A percentile compares a stretch with the other conserved stretches of the same genome.
Evolutionary conservation across 1,284 basidiomycete species (phyloP).

Genomic region (Cryptococcus neoformans): DNA sequence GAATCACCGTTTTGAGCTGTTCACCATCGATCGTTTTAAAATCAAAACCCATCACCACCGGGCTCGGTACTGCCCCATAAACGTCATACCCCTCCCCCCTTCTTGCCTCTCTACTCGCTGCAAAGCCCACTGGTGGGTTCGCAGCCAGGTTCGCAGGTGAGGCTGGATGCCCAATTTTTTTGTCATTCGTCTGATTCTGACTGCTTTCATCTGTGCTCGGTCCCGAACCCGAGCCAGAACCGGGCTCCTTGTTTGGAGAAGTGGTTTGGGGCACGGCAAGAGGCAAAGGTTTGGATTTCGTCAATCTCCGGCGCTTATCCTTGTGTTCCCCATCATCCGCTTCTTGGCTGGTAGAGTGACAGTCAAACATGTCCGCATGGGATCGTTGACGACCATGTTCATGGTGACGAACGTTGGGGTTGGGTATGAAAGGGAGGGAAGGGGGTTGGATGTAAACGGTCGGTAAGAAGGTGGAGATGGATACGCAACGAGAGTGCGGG

Average conservation of each 20-base stretch:
- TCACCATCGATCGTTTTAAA: slow-evolving; percentile 42
- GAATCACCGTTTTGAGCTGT: slow-evolving; percentile 41
- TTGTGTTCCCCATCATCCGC: background rate
- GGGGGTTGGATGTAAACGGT: background rate
- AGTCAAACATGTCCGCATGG: too few species aligned
- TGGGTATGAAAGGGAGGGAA: background rate
- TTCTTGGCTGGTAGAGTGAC: background rate
- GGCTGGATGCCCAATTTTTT: background rate
- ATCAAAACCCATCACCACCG: slow-evolving; percentile 48
- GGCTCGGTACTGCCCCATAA: slow-evolving; percentile 27
- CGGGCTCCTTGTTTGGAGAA: background rate
- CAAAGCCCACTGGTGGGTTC: slow-evolving; percentile 40
- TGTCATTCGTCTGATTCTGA: slow-evolving; percentile 9
- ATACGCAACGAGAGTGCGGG: background rate
- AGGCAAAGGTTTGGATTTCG: background rate
- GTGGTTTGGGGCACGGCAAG: background rate
- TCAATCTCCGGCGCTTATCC: background rate
- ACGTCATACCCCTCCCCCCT: slow-evolving; percentile 26
- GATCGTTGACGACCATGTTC: too few species aligned
- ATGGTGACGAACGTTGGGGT: background rate
- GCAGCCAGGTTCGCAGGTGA: background rate
- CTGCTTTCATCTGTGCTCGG: background rate
- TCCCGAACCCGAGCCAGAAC: background rate
- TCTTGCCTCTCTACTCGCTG: slow-evolving; percentile 33
- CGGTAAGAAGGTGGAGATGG: background rate